Evolutionary conservation across 805 yeast genomes (phyloP), one percentile per base, ranked within the genome.

Genomic region (Ogataea nakhonphanomensis): DNA sequence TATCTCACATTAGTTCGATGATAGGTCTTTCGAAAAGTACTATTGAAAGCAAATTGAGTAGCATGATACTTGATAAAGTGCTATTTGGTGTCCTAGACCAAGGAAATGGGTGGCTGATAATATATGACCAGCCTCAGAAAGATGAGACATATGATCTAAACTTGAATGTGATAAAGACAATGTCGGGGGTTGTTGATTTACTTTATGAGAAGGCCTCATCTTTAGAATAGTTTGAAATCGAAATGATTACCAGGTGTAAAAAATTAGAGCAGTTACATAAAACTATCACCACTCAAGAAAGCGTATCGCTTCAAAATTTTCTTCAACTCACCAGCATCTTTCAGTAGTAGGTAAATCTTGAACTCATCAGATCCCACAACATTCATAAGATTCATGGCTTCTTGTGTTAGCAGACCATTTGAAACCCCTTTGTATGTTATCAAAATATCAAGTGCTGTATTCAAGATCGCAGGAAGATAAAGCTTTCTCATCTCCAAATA

Each of bases 21-120:
- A 86, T 95, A 44, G 97, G 96, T 6, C 75, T 95, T 46, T 91
- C 89, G 49, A 70, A 80, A 33, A 83, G 80, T 48, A 95, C 88
- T 59, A 88, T 93, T 24, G 99, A 93, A 66, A 95, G 95, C 14
- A 93, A 93, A 63, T 73, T 93, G 49, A 81, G 95, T 35, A 97
- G 91, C 65, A 91, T 93, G 98, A 91, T 93, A 53, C 74, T 93
- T 54, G 99, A 93, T 65, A 84, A 87, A 57, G 85, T 89, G n/a
- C 88, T 93, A 54, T 84, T 81, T 58, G 99, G 99, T 34, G 98
- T 93, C 26, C 72, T 93, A 52, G 99, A 93, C 64, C 99, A 93
- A 69, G 98, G 98, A 33, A 90, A 90, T 61, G 99, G 99, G 7
- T 93, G 97, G 96, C 74, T 93, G 54, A 81, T 88, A 50, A 78